A percentile compares a stretch with the other conserved stretches of the same genome.
Conservation (phyloP, 305 asterid species). For the Ajuga reptans region DNA sequence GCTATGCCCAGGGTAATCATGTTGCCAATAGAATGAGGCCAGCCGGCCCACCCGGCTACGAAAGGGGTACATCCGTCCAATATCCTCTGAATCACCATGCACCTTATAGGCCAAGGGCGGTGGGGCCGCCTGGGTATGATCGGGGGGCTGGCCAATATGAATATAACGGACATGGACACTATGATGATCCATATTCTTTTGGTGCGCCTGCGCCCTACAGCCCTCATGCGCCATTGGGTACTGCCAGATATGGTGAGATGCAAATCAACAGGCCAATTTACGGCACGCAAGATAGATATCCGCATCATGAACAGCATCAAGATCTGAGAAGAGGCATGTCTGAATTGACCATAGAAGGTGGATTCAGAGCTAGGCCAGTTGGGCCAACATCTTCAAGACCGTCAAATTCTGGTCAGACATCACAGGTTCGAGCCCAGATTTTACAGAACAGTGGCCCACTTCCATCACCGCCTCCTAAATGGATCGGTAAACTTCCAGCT, state of each 20-base stretch:
- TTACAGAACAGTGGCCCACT: constrained; percentile 25
- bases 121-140: constrained; percentile 36
- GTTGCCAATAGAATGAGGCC: constrained; percentile 43
- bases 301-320: constrained; percentile 41
- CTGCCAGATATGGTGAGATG: constrained; percentile 33
- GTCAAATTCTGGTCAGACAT: constrained; percentile 30
- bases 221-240: constrained; percentile 36
- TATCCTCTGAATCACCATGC: constrained; percentile 30
- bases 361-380: constrained; percentile 28
- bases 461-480: constrained; percentile 69
- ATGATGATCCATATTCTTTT: constrained; percentile 30
- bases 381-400: constrained; percentile 30
- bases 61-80: constrained; percentile 43
- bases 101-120: constrained; percentile 37
- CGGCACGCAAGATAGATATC: constrained; percentile 35
- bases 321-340: constrained; percentile 48
- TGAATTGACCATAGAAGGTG: constrained; percentile 41
- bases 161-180: constrained; percentile 32
- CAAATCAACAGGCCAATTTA: constrained; percentile 37
- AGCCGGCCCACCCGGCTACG: constrained; percentile 74
- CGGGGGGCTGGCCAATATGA: constrained; percentile 34
- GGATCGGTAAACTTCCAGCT: constrained; percentile 43
- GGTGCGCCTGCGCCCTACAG: constrained; percentile 24
- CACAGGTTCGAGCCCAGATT: constrained; percentile 26
- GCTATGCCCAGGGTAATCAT: constrained; percentile 37